These are phyloP conservation scores for Pseudogymnoascus sp. DNA, from an alignment of 2,329 filamentous ascomycete genomes.

Conservation along the genomic window DNA sequence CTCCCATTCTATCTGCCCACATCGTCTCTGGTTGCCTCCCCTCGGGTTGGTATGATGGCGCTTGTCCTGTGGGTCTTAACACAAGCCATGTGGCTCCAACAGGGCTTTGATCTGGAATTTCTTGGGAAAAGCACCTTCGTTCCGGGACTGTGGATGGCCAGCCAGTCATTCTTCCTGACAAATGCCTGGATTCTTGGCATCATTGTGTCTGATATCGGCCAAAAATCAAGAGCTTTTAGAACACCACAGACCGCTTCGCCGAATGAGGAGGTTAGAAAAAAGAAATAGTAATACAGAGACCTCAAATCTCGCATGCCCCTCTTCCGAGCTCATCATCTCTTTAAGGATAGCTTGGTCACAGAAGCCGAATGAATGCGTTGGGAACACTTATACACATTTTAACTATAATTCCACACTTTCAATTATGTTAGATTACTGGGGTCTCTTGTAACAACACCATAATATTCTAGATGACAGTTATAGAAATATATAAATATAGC, in stretches of 20 bases:
- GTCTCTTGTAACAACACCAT: too few species aligned
- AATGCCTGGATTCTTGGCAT: slow-evolving; percentile 84
- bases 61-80: slow-evolving; percentile 64
- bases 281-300: not conserved
- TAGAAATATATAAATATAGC: too few species aligned
- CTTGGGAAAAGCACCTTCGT: slow-evolving; percentile 75
- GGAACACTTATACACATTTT: not conserved
- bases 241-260: not conserved
- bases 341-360: not conserved
- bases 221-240: not conserved
- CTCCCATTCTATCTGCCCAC: slow-evolving; percentile 80
- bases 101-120: slow-evolving; percentile 70
- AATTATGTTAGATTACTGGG: not conserved
- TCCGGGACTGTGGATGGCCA: slow-evolving; percentile 70
- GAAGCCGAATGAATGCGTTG: not conserved
- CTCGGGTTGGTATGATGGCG: slow-evolving; percentile 54
- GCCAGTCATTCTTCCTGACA: slow-evolving; percentile 70
- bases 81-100: slow-evolving; percentile 69
- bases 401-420: too few species aligned
- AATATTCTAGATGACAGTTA: too few species aligned
- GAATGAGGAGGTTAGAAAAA: not conserved
- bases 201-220: slow-evolving; percentile 57
- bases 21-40: slow-evolving; percentile 60
- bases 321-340: not conserved
- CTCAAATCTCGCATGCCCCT: not conserved